phyloP scores from a whole-genome alignment of 1,284 basidiomycete species.

The Microbotryomycetes sp. region DNA sequence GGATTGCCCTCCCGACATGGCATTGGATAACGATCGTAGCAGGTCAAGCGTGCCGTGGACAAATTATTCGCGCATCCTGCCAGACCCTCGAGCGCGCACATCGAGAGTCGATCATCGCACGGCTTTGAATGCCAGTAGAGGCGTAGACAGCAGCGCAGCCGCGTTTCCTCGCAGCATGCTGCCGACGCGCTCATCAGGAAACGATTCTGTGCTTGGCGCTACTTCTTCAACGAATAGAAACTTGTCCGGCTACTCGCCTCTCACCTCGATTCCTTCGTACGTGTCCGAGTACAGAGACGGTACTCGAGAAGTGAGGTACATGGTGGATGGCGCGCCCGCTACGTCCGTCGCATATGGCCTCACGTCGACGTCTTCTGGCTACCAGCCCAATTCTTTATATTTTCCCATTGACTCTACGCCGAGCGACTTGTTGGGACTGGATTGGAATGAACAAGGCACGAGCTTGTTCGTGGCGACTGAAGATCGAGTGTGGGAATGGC shows the following conservation, averaged over 20 bases:
- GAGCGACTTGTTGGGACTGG: slow-evolving; percentile 20
- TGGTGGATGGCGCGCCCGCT: background rate
- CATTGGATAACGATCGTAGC: background rate
- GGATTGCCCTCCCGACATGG: background rate
- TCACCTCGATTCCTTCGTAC: background rate
- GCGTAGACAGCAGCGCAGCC: background rate
- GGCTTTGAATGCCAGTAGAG: too few species aligned
- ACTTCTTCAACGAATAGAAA: background rate
- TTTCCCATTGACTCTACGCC: slow-evolving; percentile 23
- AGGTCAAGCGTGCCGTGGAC: background rate
- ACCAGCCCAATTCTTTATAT: slow-evolving; percentile 4
- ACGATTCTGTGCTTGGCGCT: background rate
- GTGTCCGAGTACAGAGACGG: background rate
- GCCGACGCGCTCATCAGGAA: too few species aligned
- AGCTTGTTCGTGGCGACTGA: slow-evolving; percentile 20
- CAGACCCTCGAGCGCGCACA: background rate
- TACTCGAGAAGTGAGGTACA: too few species aligned
- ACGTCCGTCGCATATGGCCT: too few species aligned
- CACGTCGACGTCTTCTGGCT: background rate
- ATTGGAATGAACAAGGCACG: slow-evolving; percentile 25
- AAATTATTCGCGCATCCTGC: background rate
- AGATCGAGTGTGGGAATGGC: slow-evolving; percentile 25
- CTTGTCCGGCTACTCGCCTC: background rate
- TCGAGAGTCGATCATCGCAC: too few species aligned
- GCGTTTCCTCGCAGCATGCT: slow-evolving; percentile 1